Evolutionary conservation across 2,329 filamentous ascomycete genomes (phyloP).

Genomic region (Lasiodiplodia hormozganensis): DNA sequence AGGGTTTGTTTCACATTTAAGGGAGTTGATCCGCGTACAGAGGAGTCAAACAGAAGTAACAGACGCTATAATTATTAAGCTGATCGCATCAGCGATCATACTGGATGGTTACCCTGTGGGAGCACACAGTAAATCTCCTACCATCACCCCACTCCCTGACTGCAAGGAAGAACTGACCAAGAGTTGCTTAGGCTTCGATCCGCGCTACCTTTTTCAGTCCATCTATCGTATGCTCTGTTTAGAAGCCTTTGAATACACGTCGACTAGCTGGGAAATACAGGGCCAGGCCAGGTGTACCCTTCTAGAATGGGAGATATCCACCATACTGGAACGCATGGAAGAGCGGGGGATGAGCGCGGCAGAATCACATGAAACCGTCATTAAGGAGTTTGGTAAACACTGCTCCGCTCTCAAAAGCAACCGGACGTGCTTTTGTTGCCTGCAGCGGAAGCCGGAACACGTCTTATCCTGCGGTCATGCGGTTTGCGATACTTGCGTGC

Average conservation of each 20-base stretch:
- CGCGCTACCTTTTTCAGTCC: background rate
- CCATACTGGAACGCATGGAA: slow-evolving; percentile 18
- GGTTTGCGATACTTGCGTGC: slow-evolving; percentile 31
- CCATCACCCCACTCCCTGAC: background rate
- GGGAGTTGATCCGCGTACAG: slow-evolving; percentile 28
- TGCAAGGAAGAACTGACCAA: background rate
- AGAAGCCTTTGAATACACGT: slow-evolving; percentile 4
- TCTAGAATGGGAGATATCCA: slow-evolving; percentile 20
- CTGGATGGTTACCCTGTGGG: slow-evolving; percentile 18
- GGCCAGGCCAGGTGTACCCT: slow-evolving; percentile 12
- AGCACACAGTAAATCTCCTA: slow-evolving; percentile 10
- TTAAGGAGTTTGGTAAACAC: slow-evolving; percentile 28
- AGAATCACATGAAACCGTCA: slow-evolving; percentile 25
- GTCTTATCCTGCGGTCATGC: slow-evolving; percentile 30
- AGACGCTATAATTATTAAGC: slow-evolving; percentile 24
- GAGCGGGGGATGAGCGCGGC: slow-evolving; percentile 26
- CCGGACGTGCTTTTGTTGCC: slow-evolving; percentile 30
- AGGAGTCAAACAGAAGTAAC: slow-evolving; percentile 31
- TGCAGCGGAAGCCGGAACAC: slow-evolving; percentile 31
- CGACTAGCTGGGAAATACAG: background rate
- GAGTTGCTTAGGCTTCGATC: slow-evolving; percentile 8
- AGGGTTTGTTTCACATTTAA: slow-evolving; percentile 28
- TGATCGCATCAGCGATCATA: slow-evolving; percentile 26
- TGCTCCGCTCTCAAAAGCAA: slow-evolving; percentile 30
- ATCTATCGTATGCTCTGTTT: slow-evolving; percentile 6